Evolutionary conservation across 352 stramenopile genomes (phyloP).

Genomic region (Globisporangium yorkense): DNA sequence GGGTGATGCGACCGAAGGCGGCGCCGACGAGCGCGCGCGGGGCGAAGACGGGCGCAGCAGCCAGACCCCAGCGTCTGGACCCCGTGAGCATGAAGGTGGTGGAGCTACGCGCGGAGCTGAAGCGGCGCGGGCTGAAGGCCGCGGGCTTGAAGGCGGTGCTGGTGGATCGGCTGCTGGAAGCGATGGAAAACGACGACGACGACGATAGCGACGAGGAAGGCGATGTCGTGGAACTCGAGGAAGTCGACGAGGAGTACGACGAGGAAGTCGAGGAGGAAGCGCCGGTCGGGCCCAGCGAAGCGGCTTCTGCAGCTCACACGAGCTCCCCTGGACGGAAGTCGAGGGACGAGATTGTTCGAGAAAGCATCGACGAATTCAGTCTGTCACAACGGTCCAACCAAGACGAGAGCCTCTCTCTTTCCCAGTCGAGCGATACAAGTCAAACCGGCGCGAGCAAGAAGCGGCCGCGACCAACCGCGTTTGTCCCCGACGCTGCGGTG

Average conservation of each 20-base stretch:
- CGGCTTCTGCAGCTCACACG: neutral
- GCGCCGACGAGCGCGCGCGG: conserved; percentile 18
- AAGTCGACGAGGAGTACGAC: conserved; percentile 18
- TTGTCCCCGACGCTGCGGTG: neutral
- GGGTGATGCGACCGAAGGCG: conserved; percentile 25
- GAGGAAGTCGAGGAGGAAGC: conserved; percentile 15
- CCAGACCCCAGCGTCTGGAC: conserved; percentile 13
- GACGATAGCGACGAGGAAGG: conserved; percentile 21
- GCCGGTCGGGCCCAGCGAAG: too few relatives aligned
- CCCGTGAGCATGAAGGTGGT: conserved; percentile 31
- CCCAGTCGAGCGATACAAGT: neutral
- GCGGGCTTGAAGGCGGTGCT: conserved; percentile 53
- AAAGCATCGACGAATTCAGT: conserved; percentile 31
- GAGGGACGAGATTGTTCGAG: conserved; percentile 48
- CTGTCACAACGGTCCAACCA: conserved; percentile 14
- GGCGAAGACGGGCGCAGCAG: neutral
- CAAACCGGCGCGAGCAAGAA: neutral
- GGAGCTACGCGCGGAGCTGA: conserved; percentile 54
- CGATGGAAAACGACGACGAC: conserved; percentile 35
- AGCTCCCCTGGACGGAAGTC: neutral
- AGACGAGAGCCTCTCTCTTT: neutral
- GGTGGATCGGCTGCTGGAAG: conserved; percentile 37
- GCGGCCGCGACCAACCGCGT: neutral
- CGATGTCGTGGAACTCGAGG: conserved; percentile 20
- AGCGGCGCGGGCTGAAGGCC: conserved; percentile 44